These are phyloP conservation scores for Adansonia madagascariensis DNA, from an alignment of 441 rosid species.

Conservation along the genomic window DNA sequence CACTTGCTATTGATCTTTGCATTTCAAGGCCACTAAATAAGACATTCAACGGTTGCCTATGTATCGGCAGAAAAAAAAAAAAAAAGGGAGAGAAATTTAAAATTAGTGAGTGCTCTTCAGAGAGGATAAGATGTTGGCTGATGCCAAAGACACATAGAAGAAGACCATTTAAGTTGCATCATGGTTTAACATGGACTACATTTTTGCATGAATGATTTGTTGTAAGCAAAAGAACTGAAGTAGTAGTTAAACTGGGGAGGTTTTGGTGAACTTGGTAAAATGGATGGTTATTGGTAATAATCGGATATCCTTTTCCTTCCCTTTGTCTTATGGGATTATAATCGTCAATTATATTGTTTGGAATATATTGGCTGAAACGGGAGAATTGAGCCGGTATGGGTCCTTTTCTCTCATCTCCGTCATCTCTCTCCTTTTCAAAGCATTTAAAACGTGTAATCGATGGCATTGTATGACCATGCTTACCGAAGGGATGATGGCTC, in stretches of 20 bases:
- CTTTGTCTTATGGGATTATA: no score
- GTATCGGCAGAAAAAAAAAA: not conserved
- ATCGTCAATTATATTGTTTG: no score
- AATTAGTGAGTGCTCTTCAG: conserved; percentile 39
- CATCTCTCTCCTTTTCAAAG: no score
- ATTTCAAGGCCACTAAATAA: conserved; percentile 31
- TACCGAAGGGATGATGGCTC: no score
- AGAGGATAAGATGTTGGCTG: conserved; percentile 42
- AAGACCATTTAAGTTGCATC: conserved; percentile 50
- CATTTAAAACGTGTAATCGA: no score
- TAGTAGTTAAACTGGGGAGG: not conserved
- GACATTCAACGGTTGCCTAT: not conserved
- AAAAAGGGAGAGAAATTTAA: not conserved
- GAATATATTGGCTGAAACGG: no score
- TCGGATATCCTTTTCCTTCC: no score
- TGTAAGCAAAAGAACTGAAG: not conserved
- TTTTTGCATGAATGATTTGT: conserved; percentile 16
- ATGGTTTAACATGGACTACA: conserved; percentile 53
- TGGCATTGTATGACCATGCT: no score
- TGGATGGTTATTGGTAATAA: not conserved
- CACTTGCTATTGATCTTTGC: conserved; percentile 38
- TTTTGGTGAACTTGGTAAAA: not conserved
- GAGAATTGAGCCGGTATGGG: no score
- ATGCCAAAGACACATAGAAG: conserved; percentile 60
- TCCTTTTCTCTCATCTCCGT: no score